Conservation (phyloP, 1,284 basidiomycete species). For the Phellinidium pouzarii region DNA sequence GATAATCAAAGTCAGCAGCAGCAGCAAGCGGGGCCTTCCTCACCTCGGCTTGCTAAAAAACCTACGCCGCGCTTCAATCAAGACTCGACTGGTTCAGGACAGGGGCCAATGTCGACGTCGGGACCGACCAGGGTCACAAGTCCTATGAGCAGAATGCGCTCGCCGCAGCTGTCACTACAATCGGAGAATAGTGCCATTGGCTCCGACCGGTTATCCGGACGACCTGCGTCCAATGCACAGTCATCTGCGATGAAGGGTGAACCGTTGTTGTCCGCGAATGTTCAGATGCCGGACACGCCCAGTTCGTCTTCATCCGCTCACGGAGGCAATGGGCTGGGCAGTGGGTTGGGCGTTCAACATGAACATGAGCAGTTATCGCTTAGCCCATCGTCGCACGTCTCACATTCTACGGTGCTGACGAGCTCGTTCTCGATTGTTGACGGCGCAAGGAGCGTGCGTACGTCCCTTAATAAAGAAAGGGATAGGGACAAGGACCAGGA, state of each 20-base stretch:
- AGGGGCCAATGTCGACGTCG: neutral
- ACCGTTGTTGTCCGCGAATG: neutral
- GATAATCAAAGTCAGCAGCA: slow-evolving; percentile 4
- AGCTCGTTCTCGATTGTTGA: slow-evolving; percentile 18
- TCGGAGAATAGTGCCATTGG: too few relatives aligned
- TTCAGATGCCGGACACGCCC: neutral
- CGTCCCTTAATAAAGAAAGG: neutral
- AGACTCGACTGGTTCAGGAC: neutral
- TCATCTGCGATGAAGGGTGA: slow-evolving; percentile 14
- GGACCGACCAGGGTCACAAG: slow-evolving; percentile 1
- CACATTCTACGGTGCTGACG: slow-evolving; percentile 13
- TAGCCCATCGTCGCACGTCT: slow-evolving; percentile 3
- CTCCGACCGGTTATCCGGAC: too few relatives aligned
- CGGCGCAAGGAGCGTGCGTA: neutral
- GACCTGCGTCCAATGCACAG: slow-evolving; percentile 21
- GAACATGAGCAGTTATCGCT: slow-evolving; percentile 7
- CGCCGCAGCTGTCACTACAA: slow-evolving; percentile 8
- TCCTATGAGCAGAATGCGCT: slow-evolving; percentile 4
- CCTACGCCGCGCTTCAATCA: slow-evolving; percentile 3
- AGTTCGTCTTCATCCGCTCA: neutral
- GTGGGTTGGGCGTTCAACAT: neutral
- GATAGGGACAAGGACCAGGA: neutral
- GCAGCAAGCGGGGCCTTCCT: slow-evolving; percentile 1
- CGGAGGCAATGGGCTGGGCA: neutral
- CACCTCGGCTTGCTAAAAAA: neutral